Conservation (phyloP, 257 asterid genomes). For the Nicotiana paniculata region DNA sequence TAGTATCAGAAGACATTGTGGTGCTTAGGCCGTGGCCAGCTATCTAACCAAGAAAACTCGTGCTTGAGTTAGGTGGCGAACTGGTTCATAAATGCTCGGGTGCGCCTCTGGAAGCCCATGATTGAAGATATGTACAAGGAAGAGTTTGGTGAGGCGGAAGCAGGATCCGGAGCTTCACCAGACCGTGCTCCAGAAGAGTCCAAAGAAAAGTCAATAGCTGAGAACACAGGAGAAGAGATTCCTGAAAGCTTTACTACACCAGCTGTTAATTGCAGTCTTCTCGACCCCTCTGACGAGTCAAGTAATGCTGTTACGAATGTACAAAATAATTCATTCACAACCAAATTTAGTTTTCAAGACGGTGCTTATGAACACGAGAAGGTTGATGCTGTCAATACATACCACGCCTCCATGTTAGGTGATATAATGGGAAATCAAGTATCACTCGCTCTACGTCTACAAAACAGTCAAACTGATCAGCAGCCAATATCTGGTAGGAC, state of each 20-base stretch:
- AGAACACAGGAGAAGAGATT: slow-evolving; percentile 32
- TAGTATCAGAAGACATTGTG: not conserved
- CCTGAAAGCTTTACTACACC: slow-evolving; percentile 23
- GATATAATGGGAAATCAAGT: slow-evolving; percentile 28
- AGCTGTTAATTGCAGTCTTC: slow-evolving; percentile 20
- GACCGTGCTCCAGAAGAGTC: slow-evolving; percentile 22
- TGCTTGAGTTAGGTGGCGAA: slow-evolving; percentile 55
- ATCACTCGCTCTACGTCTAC: slow-evolving; percentile 55
- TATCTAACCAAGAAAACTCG: slow-evolving; percentile 5
- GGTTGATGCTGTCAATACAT: slow-evolving; percentile 12
- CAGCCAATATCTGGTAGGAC: slow-evolving; percentile 17
- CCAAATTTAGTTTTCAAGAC: slow-evolving; percentile 23
- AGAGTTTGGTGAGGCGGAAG: slow-evolving; percentile 53
- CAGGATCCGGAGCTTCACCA: slow-evolving; percentile 39
- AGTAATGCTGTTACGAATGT: slow-evolving; percentile 19
- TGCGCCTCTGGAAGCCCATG: slow-evolving; percentile 90
- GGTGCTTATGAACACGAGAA: slow-evolving; percentile 25
- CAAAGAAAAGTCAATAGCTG: slow-evolving; percentile 34
- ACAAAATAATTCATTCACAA: slow-evolving; percentile 14
- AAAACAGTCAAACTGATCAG: slow-evolving; percentile 24
- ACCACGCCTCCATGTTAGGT: slow-evolving; percentile 19
- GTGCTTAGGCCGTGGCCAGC: not conserved
- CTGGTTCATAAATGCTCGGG: slow-evolving; percentile 86
- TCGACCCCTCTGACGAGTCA: slow-evolving; percentile 17
- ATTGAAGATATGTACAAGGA: slow-evolving; percentile 86